These are phyloP conservation scores for Macrocybe gigantea DNA, from an alignment of 768 basidiomycete species.

Conservation along the genomic window DNA sequence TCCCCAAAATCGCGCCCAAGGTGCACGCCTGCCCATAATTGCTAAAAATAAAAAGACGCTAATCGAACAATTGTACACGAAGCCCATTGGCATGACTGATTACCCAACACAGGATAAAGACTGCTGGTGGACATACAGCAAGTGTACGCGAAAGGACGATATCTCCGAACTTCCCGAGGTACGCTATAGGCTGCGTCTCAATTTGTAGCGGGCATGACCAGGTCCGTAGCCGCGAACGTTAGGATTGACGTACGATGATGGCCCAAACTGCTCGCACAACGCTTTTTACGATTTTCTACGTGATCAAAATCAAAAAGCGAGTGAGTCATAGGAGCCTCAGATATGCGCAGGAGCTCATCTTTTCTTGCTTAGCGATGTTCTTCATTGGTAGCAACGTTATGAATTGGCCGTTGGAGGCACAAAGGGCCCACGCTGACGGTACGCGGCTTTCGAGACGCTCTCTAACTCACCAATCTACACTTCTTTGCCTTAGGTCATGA, in stretches of 20 bases:
- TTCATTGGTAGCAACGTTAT: constrained; percentile 56
- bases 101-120: constrained; percentile 40
- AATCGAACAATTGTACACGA: constrained; percentile 9
- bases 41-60: neutral
- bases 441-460: constrained; percentile 1
- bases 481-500: constrained; percentile 37
- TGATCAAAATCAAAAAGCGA: constrained; percentile 53
- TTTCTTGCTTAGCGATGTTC: constrained; percentile 42
- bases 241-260: constrained; percentile 61
- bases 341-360: neutral
- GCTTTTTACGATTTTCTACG: constrained; percentile 51
- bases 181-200: neutral
- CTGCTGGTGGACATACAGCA: constrained; percentile 44
- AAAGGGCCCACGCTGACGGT: constrained; percentile 48
- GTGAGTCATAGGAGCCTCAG: constrained; percentile 25
- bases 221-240: constrained; percentile 40
- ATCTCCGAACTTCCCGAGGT: constrained; percentile 45
- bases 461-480: neutral
- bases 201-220: neutral
- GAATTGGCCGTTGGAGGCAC: constrained; percentile 51
- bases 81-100: constrained; percentile 17
- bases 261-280: constrained; percentile 62
- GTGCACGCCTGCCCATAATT: constrained; percentile 13
- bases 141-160: constrained; percentile 51
- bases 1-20: constrained; percentile 46